Conservation (phyloP, 73 alveolate species). For the Loxodes magnus region DNA sequence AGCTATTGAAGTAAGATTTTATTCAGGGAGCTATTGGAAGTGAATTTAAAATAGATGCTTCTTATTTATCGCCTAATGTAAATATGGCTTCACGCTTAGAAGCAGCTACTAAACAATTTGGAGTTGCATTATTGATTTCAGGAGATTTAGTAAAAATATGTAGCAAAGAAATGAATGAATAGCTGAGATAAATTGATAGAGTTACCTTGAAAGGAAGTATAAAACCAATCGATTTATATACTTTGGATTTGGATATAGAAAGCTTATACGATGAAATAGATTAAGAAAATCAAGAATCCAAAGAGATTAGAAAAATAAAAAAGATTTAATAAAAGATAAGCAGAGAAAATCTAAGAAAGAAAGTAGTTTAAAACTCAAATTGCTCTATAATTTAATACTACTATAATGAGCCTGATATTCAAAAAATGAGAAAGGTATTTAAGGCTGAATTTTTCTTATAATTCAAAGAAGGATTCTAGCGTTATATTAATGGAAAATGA, state of each 20-base stretch:
- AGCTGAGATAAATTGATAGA: conserved; percentile 65
- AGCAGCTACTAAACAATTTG: conserved; percentile 83
- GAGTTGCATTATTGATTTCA: conserved; percentile 37
- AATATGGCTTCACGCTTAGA: conserved; percentile 91
- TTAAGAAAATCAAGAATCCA: too few relatives aligned
- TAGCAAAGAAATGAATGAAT: conserved; percentile 34
- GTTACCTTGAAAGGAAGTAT: conserved; percentile 73
- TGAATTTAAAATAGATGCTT: conserved; percentile 13
- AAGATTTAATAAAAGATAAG: too few relatives aligned
- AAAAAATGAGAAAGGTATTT: conserved; percentile 11
- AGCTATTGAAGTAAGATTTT: too few relatives aligned
- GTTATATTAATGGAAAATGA: conserved; percentile 58
- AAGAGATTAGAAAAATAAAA: too few relatives aligned
- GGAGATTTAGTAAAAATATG: conserved; percentile 49
- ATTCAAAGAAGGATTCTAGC: conserved; percentile 41
- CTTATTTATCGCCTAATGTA: too few relatives aligned
- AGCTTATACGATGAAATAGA: too few relatives aligned
- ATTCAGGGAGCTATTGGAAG: conserved; percentile 18
- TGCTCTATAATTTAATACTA: conserved; percentile 11
- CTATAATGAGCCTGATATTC: conserved; percentile 16
- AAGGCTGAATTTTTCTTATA: conserved; percentile 8
- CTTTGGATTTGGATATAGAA: conserved; percentile 63
- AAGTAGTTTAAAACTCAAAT: conserved; percentile 9
- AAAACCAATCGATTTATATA: conserved; percentile 58
- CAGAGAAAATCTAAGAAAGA: conserved; percentile 17